Evolutionary conservation across 768 basidiomycete genomes (phyloP), one percentile per base, ranked within the genome.

Genomic region (Leccinum boreale): DNA sequence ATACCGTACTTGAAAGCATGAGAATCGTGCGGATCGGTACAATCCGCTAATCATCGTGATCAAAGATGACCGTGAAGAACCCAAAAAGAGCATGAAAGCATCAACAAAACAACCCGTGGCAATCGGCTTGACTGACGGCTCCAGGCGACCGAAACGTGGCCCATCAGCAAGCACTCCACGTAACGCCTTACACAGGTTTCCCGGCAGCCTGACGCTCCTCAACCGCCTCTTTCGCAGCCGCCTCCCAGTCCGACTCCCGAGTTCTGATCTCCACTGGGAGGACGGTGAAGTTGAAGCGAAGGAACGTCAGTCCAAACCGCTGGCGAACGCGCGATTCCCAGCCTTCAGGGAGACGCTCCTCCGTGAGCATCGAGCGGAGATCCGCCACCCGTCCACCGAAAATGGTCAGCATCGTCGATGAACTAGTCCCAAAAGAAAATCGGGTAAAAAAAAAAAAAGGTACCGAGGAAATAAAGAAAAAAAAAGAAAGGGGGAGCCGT

Each of bases 331-430:
- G 74, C 0, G 90, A 78, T 65, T 90, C 87, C 88, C 89, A 92
- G 10, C 84, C 83, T 0, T 86, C 76, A 0, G 86, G 85, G 23
- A 92, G 66, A 6, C 88, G 82, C 61, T 92, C 90, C 33, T 92
- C 85, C 5, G 78, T 64, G 36, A 92, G 70, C 31, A 89, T 59
- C 1, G 78, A 58, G 51, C 79, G 73, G 26, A 92, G 65, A 59
- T 87, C 86, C 1, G 75, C 68, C 9, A 86, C 66, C 33, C 78
- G 76, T 1, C 90, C 89, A 7, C 87, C 91, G 61, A 90, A 86
- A 53, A 86, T 82, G 1, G 80, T 81, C 10, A 90, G 72, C 56
- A 93, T 60, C 2, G 88, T 87, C 1, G 87, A 83, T 0, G 85
- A 81, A 70, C 87, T 90, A 60, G 57, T 2, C 28, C 42, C 31